phyloP scores from a whole-genome alignment of 2,329 filamentous ascomycete genomes.

The Epichloe amarillans region DNA sequence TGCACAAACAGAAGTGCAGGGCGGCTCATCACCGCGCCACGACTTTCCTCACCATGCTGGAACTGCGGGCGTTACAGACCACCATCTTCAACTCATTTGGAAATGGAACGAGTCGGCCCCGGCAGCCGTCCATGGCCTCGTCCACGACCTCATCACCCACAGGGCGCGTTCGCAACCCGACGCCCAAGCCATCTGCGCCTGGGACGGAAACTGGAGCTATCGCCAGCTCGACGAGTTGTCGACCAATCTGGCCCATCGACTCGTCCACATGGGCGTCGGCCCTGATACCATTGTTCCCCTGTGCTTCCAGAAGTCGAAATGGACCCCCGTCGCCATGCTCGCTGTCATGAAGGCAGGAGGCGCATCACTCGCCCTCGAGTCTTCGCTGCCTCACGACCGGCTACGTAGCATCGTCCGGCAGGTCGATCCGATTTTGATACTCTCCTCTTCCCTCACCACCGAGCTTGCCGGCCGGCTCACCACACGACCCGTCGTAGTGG shows the following conservation, averaged over 20 bases:
- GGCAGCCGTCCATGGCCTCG: conserved; percentile 1
- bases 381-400: conserved; percentile 7
- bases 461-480: conserved; percentile 4
- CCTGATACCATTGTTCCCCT: conserved; percentile 3
- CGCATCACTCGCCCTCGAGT: conserved; percentile 7
- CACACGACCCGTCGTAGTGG: conserved; percentile 5
- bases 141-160: conserved; percentile 12
- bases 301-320: conserved; percentile 5
- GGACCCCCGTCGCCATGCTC: conserved; percentile 5
- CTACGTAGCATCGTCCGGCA: conserved; percentile 9
- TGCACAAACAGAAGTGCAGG: neutral
- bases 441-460: conserved; percentile 8
- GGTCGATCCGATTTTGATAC: conserved; percentile 7
- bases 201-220: conserved; percentile 15
- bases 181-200: conserved; percentile 11
- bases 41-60: neutral
- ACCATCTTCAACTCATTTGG: conserved; percentile 7
- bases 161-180: conserved; percentile 4
- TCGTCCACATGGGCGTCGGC: conserved; percentile 1
- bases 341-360: conserved; percentile 3
- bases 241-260: conserved; percentile 4
- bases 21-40: neutral
- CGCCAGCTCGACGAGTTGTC: conserved; percentile 8
- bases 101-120: conserved; percentile 10
- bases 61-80: neutral